Evolutionary conservation across 2,329 filamentous ascomycete species (phyloP).

Genomic region (Monosporascus ibericus): DNA sequence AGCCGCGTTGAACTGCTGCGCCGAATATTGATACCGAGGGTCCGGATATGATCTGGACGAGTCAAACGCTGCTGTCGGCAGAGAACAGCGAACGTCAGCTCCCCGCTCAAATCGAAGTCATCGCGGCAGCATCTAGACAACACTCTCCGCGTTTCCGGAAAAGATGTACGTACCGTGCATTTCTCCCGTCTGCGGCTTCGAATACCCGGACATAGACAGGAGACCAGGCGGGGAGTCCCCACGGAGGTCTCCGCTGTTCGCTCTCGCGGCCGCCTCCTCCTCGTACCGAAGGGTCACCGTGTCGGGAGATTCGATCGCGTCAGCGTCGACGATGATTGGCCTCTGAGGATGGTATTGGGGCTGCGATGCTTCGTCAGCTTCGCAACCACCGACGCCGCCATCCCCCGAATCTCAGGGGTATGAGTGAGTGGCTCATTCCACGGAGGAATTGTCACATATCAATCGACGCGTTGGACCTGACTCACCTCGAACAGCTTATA

Average conservation of each 20-base stretch:
- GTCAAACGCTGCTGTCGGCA: slow-evolving; percentile 43
- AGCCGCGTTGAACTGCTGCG: slow-evolving; percentile 36
- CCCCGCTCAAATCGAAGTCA: not conserved
- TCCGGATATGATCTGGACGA: slow-evolving; percentile 56
- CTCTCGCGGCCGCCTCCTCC: slow-evolving; percentile 45
- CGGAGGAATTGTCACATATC: not conserved
- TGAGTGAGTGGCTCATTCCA: not conserved
- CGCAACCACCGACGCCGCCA: not conserved
- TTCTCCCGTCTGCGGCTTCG: slow-evolving; percentile 68
- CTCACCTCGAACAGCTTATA: slow-evolving; percentile 58
- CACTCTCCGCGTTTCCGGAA: not conserved
- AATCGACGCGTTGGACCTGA: slow-evolving; percentile 17
- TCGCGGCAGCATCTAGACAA: not conserved
- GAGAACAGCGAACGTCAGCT: not conserved
- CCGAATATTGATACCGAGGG: slow-evolving; percentile 45
- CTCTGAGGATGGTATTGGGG: slow-evolving; percentile 48
- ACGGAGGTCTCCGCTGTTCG: slow-evolving; percentile 46
- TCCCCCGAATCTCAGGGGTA: not conserved
- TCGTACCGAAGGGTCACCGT: slow-evolving; percentile 52
- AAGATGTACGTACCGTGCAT: slow-evolving; percentile 66
- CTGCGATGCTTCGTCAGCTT: slow-evolving; percentile 28
- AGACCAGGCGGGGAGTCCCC: slow-evolving; percentile 53
- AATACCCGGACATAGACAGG: slow-evolving; percentile 76
- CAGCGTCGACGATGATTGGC: slow-evolving; percentile 50
- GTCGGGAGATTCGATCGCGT: slow-evolving; percentile 51